Base-by-base conservation (phyloP, 441 rosid genomes). In the Breynia disticha region DNA sequence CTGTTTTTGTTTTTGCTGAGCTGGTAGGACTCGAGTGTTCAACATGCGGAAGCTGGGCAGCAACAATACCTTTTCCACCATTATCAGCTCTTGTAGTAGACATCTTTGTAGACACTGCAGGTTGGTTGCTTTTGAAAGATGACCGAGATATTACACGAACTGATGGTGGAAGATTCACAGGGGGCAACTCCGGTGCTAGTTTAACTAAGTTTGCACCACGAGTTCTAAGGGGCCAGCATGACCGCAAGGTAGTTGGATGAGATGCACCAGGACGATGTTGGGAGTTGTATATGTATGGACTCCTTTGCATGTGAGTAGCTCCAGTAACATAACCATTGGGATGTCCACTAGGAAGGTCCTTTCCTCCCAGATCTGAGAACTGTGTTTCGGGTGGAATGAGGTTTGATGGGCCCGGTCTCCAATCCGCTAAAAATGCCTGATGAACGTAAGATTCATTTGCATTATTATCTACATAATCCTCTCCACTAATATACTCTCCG, bases 121-220 rank as follows among this genome's bases (percentile, higher is more conserved):
- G 39, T 45, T 71, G 80, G 61, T 67, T 65, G 67, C 63, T 77
- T 54, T 67, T 68, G 57, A 84, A 78, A 67, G 75, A 81, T 64
- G 94, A 70, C 70, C 78, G 83, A 2, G 99, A 73, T 69, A 94
- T 78, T 50, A 94, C 80, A 68, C 89, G 86, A 59, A 85, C 96
- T 46, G 95, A 77, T 19, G 85, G 82, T 44, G 96, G 99, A 76
- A 94, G 99, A 79, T 87, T 87, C 61, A 94, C 82, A 4, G 91
- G 89, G 46, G 99, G 97, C 67, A 94, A 70, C 66, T 83, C 95
- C 57, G 96, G 99, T 51, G 97, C 91, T 70, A 85, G 79, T 76
- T 84, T 94, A 67, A 94, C 99, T 56, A 93, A 62, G 45, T 68
- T 76, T 52, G 68, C 63, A 46, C 70, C 78, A 66, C 66, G 72